Evolutionary conservation across 176 grass and related monocot genomes (phyloP).

Genomic region (Aegilops longissima): DNA sequence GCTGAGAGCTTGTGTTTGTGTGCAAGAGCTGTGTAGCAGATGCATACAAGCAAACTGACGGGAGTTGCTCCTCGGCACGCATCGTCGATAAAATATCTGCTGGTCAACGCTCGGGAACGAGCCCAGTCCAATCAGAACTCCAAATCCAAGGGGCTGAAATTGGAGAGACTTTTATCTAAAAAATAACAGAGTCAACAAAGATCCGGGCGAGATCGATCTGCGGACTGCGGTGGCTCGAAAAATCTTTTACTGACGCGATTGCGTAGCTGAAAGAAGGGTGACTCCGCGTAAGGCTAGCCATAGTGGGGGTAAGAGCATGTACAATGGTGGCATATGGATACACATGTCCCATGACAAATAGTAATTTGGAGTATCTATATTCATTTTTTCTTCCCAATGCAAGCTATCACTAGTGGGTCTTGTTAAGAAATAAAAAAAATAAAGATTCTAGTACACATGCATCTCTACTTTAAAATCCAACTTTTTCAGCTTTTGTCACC

Average conservation of each 20-base stretch:
- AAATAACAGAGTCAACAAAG: neutral
- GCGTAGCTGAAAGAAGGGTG: neutral
- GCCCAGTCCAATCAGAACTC: neutral
- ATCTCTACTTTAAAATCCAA: too few species aligned
- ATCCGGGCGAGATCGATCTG: neutral
- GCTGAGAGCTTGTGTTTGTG: neutral
- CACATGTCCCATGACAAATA: too few species aligned
- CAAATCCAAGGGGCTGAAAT: neutral
- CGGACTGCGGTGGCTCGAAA: neutral
- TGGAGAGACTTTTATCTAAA: neutral
- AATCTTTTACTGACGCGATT: neutral
- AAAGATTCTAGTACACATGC: too few species aligned
- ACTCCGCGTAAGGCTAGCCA: neutral
- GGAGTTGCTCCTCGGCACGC: neutral
- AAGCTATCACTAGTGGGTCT: too few species aligned
- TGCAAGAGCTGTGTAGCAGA: neutral
- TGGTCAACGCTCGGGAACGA: neutral
- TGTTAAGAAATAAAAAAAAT: too few species aligned
- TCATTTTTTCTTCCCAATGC: too few species aligned
- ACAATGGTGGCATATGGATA: too few species aligned
- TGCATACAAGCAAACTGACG: neutral
- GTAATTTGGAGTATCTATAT: too few species aligned
- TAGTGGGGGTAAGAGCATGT: too few species aligned
- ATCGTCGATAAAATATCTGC: neutral
- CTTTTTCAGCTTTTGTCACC: too few species aligned